These are phyloP conservation scores for Forsythia suspensa DNA, from an alignment of 257 asterid species.

Conservation along the genomic window DNA sequence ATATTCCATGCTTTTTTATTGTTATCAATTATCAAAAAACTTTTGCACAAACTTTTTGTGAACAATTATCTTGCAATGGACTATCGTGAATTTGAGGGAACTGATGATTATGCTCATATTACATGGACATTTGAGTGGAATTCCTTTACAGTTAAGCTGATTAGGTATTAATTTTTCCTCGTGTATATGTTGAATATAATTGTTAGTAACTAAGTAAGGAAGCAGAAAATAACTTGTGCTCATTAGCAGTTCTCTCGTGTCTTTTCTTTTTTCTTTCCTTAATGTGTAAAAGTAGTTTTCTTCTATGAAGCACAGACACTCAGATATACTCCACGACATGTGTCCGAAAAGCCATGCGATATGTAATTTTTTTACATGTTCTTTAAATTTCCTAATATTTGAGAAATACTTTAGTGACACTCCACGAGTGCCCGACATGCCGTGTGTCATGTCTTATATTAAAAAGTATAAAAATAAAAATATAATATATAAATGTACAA, in stretches of 20 bases:
- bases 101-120: constrained; percentile 1
- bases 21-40: not conserved
- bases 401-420: no score
- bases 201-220: not conserved
- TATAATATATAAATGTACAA: no score
- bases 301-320: not conserved
- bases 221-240: not conserved
- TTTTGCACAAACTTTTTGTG: not conserved
- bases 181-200: not conserved
- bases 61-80: not conserved
- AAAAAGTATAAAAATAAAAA: no score
- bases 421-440: no score
- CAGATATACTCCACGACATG: no score
- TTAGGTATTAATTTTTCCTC: not conserved
- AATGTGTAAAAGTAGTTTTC: not conserved
- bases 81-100: not conserved
- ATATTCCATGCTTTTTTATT: not conserved
- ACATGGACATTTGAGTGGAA: constrained; percentile 3
- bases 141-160: not conserved
- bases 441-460: no score
- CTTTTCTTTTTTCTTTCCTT: no score
- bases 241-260: not conserved
- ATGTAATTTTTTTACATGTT: no score
- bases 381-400: no score
- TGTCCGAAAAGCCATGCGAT: no score